These are phyloP conservation scores for Casuarina equisetifolia DNA, from an alignment of 306 rosid genomes.

Conservation along the genomic window DNA sequence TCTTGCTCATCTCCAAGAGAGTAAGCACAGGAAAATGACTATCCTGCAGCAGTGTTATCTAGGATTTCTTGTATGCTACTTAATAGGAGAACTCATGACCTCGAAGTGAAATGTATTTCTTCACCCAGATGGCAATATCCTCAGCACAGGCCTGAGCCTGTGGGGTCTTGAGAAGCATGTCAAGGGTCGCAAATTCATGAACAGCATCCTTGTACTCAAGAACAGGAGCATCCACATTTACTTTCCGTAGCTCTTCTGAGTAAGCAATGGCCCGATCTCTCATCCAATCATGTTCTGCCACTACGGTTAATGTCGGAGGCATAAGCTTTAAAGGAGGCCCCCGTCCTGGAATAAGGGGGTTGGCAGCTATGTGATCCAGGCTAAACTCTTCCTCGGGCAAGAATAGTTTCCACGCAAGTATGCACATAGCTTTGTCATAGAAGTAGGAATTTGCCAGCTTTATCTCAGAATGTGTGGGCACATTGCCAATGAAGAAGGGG, in stretches of 20 bases:
- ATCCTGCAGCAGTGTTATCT: slow-evolving; percentile 26
- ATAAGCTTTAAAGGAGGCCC: slow-evolving; percentile 79
- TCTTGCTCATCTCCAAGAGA: slow-evolving; percentile 22
- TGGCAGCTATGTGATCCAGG: slow-evolving; percentile 90
- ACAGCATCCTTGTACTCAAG: slow-evolving; percentile 91
- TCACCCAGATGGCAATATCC: slow-evolving; percentile 95
- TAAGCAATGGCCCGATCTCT: slow-evolving; percentile 97
- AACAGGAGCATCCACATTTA: slow-evolving; percentile 84
- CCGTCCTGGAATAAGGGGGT: slow-evolving; percentile 69
- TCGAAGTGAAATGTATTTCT: slow-evolving; percentile 85
- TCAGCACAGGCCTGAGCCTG: slow-evolving; percentile 91
- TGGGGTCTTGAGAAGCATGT: slow-evolving; percentile 85
- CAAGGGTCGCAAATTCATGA: slow-evolving; percentile 93
- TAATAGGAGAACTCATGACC: slow-evolving; percentile 96
- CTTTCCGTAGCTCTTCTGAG: slow-evolving; percentile 94
- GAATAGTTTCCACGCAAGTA: slow-evolving; percentile 90
- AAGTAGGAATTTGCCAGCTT: slow-evolving; percentile 92
- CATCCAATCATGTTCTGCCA: slow-evolving; percentile 98
- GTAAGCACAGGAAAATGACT: slow-evolving; percentile 20
- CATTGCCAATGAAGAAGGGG: slow-evolving; percentile 83
- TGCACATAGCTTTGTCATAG: slow-evolving; percentile 92
- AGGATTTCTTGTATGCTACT: slow-evolving; percentile 28
- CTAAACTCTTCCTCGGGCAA: slow-evolving; percentile 79
- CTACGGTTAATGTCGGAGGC: slow-evolving; percentile 95
- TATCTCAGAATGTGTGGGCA: slow-evolving; percentile 90